phyloP scores from a whole-genome alignment of 768 basidiomycete species.

The Auricularia auricula-judae region DNA sequence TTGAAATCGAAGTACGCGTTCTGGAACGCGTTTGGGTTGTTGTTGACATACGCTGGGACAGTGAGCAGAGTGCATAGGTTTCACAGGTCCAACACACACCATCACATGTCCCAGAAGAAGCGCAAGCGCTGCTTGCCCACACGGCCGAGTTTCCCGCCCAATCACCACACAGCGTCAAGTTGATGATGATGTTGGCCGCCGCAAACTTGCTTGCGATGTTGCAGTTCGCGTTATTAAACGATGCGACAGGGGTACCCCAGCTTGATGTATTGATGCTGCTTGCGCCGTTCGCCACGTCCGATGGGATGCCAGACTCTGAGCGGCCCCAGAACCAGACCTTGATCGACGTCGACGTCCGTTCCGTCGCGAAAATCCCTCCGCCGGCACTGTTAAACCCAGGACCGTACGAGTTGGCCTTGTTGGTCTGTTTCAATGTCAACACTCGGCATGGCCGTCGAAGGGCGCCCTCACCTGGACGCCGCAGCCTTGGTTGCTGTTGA shows the following conservation, averaged over 20 bases:
- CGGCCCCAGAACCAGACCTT: conserved; percentile 68
- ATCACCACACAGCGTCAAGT: conserved; percentile 57
- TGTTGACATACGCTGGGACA: conserved; percentile 11
- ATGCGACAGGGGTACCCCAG: conserved; percentile 52
- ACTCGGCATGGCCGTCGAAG: no score
- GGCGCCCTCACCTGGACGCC: conserved; percentile 26
- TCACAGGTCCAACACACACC: no score
- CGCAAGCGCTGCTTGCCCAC: conserved; percentile 13
- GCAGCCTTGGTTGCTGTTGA: conserved; percentile 44
- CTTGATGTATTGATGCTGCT: conserved; percentile 33
- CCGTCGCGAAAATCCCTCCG: conserved; percentile 44
- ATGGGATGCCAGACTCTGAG: conserved; percentile 1
- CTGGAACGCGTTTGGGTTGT: conserved; percentile 11
- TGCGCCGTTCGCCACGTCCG: conserved; percentile 18
- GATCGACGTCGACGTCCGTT: conserved; percentile 45
- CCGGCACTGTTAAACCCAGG: conserved; percentile 46
- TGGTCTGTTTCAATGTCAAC: neutral
- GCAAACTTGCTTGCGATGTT: conserved; percentile 43
- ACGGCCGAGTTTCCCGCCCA: conserved; percentile 37
- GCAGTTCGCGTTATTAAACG: conserved; percentile 44
- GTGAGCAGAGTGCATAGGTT: conserved; percentile 1
- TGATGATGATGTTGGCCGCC: conserved; percentile 53
- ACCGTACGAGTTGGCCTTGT: conserved; percentile 39
- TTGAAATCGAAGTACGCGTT: conserved; percentile 13
- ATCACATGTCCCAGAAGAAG: conserved; percentile 10